These are phyloP conservation scores for Termitomyces sp. DNA, from an alignment of 768 basidiomycete species.

Conservation along the genomic window DNA sequence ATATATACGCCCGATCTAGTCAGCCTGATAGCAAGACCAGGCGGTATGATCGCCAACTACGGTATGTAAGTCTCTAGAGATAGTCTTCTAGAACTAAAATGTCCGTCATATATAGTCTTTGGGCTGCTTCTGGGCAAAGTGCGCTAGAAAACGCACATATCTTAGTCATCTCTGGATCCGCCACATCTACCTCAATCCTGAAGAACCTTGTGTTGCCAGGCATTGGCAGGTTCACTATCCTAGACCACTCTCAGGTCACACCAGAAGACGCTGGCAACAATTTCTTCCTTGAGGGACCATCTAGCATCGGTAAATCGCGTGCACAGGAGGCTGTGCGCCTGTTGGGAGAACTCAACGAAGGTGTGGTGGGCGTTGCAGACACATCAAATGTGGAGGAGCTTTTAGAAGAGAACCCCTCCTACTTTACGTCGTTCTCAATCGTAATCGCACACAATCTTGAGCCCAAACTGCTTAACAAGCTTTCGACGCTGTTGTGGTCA, in stretches of 20 bases:
- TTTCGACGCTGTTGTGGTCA: constrained; percentile 66
- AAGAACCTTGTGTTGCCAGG: constrained; percentile 98
- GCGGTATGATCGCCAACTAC: constrained; percentile 91
- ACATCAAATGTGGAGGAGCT: constrained; percentile 49
- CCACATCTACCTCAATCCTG: constrained; percentile 82
- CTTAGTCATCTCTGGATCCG: constrained; percentile 74
- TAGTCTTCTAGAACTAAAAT: background rate
- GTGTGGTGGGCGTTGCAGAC: constrained; percentile 68
- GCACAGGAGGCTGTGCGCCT: constrained; percentile 75
- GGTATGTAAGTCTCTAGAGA: constrained; percentile 38
- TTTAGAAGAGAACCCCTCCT: constrained; percentile 47
- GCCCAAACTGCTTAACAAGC: constrained; percentile 42
- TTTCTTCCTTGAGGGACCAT: constrained; percentile 80
- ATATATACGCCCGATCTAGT: constrained; percentile 22
- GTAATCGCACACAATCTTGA: constrained; percentile 83
- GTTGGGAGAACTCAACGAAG: constrained; percentile 82
- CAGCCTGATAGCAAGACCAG: constrained; percentile 84
- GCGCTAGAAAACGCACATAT: constrained; percentile 83
- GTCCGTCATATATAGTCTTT: constrained; percentile 47
- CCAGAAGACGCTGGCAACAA: constrained; percentile 89
- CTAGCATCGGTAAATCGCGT: constrained; percentile 75
- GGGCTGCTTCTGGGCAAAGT: constrained; percentile 88
- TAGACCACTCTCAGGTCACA: constrained; percentile 58
- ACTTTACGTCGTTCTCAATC: constrained; percentile 62
- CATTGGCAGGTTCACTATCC: constrained; percentile 91